Base-by-base conservation (phyloP, 2,329 filamentous ascomycete species). In the Dothideomycetes sp. region DNA sequence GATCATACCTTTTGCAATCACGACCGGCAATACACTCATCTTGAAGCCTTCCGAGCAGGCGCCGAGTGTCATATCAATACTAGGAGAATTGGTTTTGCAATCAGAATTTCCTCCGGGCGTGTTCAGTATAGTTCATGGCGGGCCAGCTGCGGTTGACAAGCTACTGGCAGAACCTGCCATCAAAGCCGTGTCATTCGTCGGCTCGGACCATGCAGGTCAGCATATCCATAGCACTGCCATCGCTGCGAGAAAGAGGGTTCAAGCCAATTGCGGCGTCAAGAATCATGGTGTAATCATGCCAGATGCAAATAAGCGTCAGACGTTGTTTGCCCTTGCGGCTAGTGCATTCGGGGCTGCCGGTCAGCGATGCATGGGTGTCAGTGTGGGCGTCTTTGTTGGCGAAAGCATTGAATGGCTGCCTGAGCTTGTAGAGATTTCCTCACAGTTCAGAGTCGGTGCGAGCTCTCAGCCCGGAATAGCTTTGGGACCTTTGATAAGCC, bases 271-370 rank as follows among this genome's bases (percentile, higher is more conserved):
- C 43, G 83, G 82, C 29, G 82, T 83, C 51, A 87, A 87, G 72
- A 87, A 87, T 69, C 82, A 87, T 59, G 83, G 81, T n/a, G 79
- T 80, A 36, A 77, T 87, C 30, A 71, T 86, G 46, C 82, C 82
- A 19, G 82, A 87, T 66, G 80, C 76, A 65, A 86, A 86, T 67
- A 86, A 84, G 72, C 84, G 87, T 66, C 80, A 85, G 52, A 83
- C 84, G 50, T 65, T 87, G 55, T 86, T 86, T 64, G 78, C 80
- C 32, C 80, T 87, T 45, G 74, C 81, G 3, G 83, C 83, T 43
- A 83, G 82, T 31, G 82, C 83, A 19, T 87, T 87, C 49, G 82
- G 82, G 45, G 82, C 82, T 45, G 82, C 82, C 18, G 82, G 82
- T 30, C 82, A 87, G 66, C 72, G 82, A 44, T 87, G 82, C 64